Evolutionary conservation across 1,284 basidiomycete species (phyloP).

Genomic region (Thelephora terrestris): DNA sequence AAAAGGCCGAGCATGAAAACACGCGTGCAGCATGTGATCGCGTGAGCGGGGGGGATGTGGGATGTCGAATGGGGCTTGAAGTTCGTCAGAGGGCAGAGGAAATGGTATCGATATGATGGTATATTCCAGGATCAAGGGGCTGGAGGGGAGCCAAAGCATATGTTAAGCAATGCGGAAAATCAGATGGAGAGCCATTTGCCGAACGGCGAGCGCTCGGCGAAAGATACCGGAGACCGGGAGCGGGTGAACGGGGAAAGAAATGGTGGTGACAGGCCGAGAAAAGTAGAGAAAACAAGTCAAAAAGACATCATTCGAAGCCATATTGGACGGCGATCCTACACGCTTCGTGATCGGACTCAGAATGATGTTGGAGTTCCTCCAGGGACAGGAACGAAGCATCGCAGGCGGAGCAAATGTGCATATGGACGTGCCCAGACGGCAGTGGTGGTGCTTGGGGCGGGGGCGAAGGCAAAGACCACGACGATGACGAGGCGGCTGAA

Average conservation of each 20-base stretch:
- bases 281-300: too few relatives aligned
- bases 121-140: too few relatives aligned
- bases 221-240: too few relatives aligned
- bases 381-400: slow-evolving; percentile 51
- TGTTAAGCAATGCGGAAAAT: too few relatives aligned
- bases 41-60: too few relatives aligned
- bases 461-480: slow-evolving; percentile 3
- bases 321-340: slow-evolving; percentile 65
- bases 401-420: slow-evolving; percentile 54
- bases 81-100: not conserved
- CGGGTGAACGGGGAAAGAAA: too few relatives aligned
- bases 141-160: not conserved
- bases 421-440: slow-evolving; percentile 14
- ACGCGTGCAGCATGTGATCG: too few relatives aligned
- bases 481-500: too few relatives aligned
- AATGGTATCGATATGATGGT: not conserved
- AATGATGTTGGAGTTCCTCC: slow-evolving; percentile 49
- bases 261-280: too few relatives aligned
- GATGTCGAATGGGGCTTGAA: not conserved
- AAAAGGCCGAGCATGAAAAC: too few relatives aligned
- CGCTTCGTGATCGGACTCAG: slow-evolving; percentile 43
- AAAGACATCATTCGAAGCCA: slow-evolving; percentile 42
- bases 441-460: slow-evolving; percentile 9
- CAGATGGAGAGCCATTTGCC: not conserved
- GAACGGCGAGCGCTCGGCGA: too few relatives aligned